phyloP scores from a whole-genome alignment of 1,284 basidiomycete genomes.

The Tilletia indica region DNA sequence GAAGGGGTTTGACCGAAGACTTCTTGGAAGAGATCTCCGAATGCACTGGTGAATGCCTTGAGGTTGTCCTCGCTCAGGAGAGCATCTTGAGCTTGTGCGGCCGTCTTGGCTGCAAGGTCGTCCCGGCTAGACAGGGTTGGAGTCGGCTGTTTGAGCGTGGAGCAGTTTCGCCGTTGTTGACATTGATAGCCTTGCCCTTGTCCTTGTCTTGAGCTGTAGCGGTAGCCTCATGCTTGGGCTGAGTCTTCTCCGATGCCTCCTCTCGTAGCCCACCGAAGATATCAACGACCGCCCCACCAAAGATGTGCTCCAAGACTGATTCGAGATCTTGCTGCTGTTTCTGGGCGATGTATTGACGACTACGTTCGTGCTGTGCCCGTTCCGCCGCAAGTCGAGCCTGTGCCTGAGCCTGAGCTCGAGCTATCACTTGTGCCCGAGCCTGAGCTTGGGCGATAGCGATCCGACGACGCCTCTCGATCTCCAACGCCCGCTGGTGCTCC shows the following conservation, averaged over 20 bases:
- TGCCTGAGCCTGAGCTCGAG: constrained; percentile 1
- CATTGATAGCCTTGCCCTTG: background rate
- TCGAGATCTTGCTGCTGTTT: background rate
- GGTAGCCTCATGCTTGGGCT: background rate
- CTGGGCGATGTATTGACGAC: background rate
- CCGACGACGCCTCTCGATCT: too few species aligned
- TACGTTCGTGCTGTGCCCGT: too few species aligned
- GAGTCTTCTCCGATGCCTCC: background rate
- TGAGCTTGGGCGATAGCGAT: too few species aligned
- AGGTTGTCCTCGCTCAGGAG: too few species aligned
- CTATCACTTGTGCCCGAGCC: too few species aligned
- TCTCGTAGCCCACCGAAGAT: background rate
- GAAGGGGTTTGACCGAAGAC: too few species aligned
- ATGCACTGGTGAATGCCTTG: too few species aligned
- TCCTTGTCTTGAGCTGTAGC: background rate
- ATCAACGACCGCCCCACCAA: background rate
- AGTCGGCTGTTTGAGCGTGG: background rate
- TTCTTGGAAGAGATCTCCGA: too few species aligned
- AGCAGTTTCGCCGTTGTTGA: background rate
- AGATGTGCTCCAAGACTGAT: background rate
- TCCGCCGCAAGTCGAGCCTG: too few species aligned
- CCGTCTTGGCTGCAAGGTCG: too few species aligned
- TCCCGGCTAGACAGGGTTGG: background rate
- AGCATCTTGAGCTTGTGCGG: too few species aligned
- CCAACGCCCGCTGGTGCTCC: too few species aligned